phyloP scores from a whole-genome alignment of 2,329 filamentous ascomycete species.

The Trematosphaeria pertusa region DNA sequence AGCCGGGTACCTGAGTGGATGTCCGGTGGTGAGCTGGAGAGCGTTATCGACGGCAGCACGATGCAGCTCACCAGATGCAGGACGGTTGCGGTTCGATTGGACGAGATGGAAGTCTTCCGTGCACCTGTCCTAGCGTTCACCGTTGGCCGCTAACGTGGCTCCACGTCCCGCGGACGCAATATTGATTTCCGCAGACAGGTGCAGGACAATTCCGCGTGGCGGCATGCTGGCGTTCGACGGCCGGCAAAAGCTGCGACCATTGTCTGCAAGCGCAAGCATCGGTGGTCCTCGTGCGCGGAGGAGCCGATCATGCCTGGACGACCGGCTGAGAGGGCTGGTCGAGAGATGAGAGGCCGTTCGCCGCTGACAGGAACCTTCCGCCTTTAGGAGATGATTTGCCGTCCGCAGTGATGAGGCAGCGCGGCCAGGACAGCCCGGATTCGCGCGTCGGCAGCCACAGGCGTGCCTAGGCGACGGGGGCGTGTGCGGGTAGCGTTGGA shows the following conservation, averaged over 20 bases:
- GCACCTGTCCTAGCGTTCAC: constrained; percentile 17
- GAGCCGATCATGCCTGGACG: constrained; percentile 10
- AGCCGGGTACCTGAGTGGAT: constrained; percentile 20
- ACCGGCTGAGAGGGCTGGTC: constrained; percentile 11
- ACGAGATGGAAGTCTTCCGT: not conserved
- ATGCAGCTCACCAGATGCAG: not conserved
- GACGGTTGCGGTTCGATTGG: constrained; percentile 1
- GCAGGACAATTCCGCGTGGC: constrained; percentile 14
- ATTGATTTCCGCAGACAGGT: constrained; percentile 15
- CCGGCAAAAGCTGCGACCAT: too few relatives aligned
- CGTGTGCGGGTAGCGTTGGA: too few relatives aligned
- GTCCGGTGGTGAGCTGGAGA: constrained; percentile 14
- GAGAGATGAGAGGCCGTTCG: constrained; percentile 11
- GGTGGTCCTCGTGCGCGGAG: constrained; percentile 11
- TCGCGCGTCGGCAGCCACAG: constrained; percentile 1
- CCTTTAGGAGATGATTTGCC: constrained; percentile 19
- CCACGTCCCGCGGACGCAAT: constrained; percentile 25
- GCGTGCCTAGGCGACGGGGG: too few relatives aligned
- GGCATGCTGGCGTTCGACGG: constrained; percentile 4
- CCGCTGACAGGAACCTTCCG: constrained; percentile 1
- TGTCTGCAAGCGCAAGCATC: not conserved
- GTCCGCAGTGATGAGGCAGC: constrained; percentile 15
- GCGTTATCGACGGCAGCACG: constrained; percentile 4
- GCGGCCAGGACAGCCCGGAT: constrained; percentile 4
- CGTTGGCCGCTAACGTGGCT: constrained; percentile 39